Percentiles rank a stretch among this genome's conserved stretches.
phyloP scores from a whole-genome alignment of 176 grass and related monocot species.

The Triticum dicoccoides region DNA sequence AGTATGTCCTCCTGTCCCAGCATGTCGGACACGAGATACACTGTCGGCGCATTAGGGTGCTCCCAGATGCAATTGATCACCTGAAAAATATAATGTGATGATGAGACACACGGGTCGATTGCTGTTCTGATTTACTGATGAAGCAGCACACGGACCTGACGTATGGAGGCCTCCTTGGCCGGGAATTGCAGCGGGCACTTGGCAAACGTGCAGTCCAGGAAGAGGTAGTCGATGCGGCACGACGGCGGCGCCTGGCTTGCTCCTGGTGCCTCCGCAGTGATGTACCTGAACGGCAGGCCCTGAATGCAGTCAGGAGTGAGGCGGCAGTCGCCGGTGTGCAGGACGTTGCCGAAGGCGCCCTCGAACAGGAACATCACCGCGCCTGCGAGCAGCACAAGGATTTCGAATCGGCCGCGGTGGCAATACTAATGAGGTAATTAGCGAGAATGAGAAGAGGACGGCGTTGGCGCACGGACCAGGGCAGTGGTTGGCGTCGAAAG shows the following conservation, averaged over 20 bases:
- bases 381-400: conserved; percentile 22
- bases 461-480: conserved; percentile 26
- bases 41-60: conserved; percentile 40
- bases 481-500: conserved; percentile 73
- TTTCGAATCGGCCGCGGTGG: background rate
- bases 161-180: conserved; percentile 52
- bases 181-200: conserved; percentile 59
- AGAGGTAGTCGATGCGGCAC: conserved; percentile 50
- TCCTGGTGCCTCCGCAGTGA: background rate
- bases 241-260: background rate
- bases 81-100: background rate
- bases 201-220: conserved; percentile 80
- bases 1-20: conserved; percentile 81
- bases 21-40: conserved; percentile 72
- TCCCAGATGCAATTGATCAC: conserved; percentile 73
- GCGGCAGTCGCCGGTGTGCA: conserved; percentile 74
- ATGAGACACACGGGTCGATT: background rate
- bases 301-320: conserved; percentile 52
- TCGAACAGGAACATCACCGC: conserved; percentile 79
- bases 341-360: conserved; percentile 55
- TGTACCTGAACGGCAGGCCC: conserved; percentile 36
- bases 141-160: conserved; percentile 34
- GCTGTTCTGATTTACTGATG: background rate
- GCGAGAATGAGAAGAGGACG: background rate
- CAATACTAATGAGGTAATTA: background rate